Evolutionary conservation across 257 asterid genomes (phyloP), one percentile per base, ranked within the genome.

Genomic region (Mitragyna speciosa): DNA sequence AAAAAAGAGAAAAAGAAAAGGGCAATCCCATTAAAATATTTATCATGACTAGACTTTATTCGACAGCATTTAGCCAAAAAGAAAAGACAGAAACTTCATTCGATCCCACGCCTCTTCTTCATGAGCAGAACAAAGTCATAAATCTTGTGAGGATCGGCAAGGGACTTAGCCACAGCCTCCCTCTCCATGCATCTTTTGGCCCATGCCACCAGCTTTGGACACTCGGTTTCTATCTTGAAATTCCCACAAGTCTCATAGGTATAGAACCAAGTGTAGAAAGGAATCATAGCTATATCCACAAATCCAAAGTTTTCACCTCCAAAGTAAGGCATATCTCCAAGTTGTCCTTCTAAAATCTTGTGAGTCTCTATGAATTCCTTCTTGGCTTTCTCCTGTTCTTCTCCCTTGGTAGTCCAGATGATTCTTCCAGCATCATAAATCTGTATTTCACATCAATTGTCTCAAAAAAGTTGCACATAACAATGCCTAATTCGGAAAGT

Each of bases 191-290:
- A 91, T 73, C 90, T 87, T 41, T 87, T 86, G 6, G 85, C 94
- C 96, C 96, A 91, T n/a, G 68, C 82, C 56, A 88, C 79, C 64
- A 91, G 75, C 67, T 85, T 86, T 0, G 93, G 94, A 54, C 92
- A 87, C 70, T 79, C 84, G 16, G 86, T 76, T 64, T 85, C 87
- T 20, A 89, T 81, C 76, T 77, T 89, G 83, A 91, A 91, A 20
- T 80, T 76, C 22, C 91, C 96, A 78, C 81, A 79, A 4, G 22
- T 85, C 82, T 90, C 96, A 26, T 80, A 88, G 63, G 89, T 70
- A 31, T 83, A 19, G 68, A 91, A 91, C 93, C 96, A 91, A 39
- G 86, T 52, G 61, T 88, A 87, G 81, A 73, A 91, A 4, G 88
- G 67, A 61, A 90, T 47, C 8, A 90, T 77, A 54, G 92, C 83